Base-by-base conservation (phyloP, 176 grass and related monocot genomes). In the Bothriochloa decipiens region DNA sequence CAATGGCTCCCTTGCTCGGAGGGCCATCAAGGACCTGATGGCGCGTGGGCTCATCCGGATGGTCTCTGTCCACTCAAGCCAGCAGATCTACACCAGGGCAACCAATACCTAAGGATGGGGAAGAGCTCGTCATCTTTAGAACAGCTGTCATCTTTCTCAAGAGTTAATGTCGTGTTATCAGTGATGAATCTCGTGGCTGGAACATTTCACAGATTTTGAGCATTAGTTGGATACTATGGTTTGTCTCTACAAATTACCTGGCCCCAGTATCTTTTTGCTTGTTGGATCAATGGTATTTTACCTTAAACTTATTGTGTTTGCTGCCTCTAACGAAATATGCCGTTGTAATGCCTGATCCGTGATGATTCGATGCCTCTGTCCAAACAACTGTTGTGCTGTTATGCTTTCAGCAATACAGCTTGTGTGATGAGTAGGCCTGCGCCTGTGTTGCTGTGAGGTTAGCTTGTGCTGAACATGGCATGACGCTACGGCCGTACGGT, bases 81-180 rank as follows among this genome's bases (percentile, higher is more conserved):
- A 89, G 70, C 82, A 89, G 87, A 85, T 89, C 82, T 89, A 89
- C 82, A 89, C 87, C 33, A 89, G 87, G 83, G 82, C 87, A 60
- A 89, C 87, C 27, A 89, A 89, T 76, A 85, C 87, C 79, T 87
- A 82, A 82, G 78, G 17, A 6, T 58, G 15, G 7, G 33, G 43
- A 57, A 70, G 58, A 73, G 70, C 18, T 29, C 46, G 8, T 28
- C 36, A 5, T 16, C 47, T 50, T 50, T 50, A 50, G 47, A 0
- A 50, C 14, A 50, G 64, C 16, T 35, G 58, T 26, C 67, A 62
- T 66, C 68, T 66, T 50, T 50, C 14, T 50, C 47, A 16, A 50
- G 47, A 13, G 61, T 68, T 68, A 71, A 70, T 85, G 71, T 81
- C 29, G 62, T 76, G 77, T 70, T 36, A 41, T 70, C 5, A 52